A percentile compares a stretch with the other conserved stretches of the same genome.
Conservation (phyloP, 805 yeast species). For the Jamesozyma hellenica region DNA sequence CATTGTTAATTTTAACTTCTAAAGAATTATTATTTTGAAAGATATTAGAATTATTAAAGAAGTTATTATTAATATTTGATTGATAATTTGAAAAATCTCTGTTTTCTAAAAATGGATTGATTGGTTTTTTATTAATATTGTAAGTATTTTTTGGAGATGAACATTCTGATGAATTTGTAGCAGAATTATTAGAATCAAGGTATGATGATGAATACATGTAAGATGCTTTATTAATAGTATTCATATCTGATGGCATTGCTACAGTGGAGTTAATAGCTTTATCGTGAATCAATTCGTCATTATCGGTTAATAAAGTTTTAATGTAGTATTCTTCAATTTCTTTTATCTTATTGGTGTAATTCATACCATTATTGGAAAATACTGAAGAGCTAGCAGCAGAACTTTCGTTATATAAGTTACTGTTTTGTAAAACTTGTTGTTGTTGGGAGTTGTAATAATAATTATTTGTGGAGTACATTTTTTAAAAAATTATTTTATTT, state of each 20-base stretch:
- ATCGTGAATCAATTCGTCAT: not conserved
- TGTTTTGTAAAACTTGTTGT: not conserved
- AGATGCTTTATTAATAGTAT: not conserved
- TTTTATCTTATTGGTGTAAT: slow-evolving; percentile 17
- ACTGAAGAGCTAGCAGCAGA: slow-evolving; percentile 10
- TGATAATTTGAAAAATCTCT: not conserved
- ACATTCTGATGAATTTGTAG: not conserved
- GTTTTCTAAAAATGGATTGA: not conserved
- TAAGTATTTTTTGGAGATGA: slow-evolving; percentile 1
- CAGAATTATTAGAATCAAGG: not conserved
- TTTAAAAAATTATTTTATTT: too few species aligned
- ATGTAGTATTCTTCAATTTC: slow-evolving; percentile 29
- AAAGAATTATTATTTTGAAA: slow-evolving; percentile 1
- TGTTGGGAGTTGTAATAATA: not conserved
- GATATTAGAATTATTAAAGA: not conserved
- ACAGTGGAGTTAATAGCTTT: not conserved
- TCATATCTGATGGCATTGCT: not conserved
- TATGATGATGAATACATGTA: not conserved
- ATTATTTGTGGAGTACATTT: not conserved
- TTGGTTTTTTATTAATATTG: not conserved
- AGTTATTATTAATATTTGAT: not conserved
- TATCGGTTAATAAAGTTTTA: slow-evolving; percentile 23
- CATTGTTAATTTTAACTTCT: slow-evolving; percentile 25
- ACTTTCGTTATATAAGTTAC: not conserved
- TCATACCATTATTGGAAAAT: slow-evolving; percentile 19